Evolutionary conservation across 75 land plant genomes (phyloP), one percentile per base, ranked within the genome.

Genomic region (Adiantum capillusveneris): DNA sequence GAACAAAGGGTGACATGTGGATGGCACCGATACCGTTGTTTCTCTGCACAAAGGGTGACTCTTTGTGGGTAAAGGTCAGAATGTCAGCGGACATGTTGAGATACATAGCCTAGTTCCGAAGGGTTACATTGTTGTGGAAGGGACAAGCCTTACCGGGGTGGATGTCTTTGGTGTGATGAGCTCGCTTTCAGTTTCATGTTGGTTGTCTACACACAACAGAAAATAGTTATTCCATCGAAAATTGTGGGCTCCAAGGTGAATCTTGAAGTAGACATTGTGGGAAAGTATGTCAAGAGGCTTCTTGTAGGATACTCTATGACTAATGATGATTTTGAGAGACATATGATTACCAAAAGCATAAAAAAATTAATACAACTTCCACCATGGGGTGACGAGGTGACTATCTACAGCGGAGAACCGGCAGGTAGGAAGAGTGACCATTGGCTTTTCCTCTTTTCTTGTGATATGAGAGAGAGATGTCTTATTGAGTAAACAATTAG

Each of bases 61-160:
- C 98, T 1, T 57, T 93, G 48, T 93, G 96, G 98, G 66, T 93
- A 45, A 93, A 82, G 64, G 89, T 93, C 43, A 78, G 63, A 46
- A 73, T 84, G 1, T 17, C 29, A 31, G 69, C 68, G 24, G 82
- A 76, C 29, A 41, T 88, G 49, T 60, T 93, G 26, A 78, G 57
- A 22, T 88, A 75, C 59, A 59, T n/a, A n/a, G n/a, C n/a, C n/a
- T 93, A 17, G 90, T 93, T 49, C 95, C 97, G 1, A 92, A 92
- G 53, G 97, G 97, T 31, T 92, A 72, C 64, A 83, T 92, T 19
- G 84, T 96, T 6, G 87, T 93, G 44, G 98, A 93, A 65, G 98
- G 98, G 31, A 85, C 98, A 9, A 93, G 98, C 55, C 74, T 93
- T 71, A 93, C 98, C 7, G 98, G 88, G 51, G 98, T 93, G 26